phyloP scores from a whole-genome alignment of 441 rosid genomes.

The Kokia cookei region DNA sequence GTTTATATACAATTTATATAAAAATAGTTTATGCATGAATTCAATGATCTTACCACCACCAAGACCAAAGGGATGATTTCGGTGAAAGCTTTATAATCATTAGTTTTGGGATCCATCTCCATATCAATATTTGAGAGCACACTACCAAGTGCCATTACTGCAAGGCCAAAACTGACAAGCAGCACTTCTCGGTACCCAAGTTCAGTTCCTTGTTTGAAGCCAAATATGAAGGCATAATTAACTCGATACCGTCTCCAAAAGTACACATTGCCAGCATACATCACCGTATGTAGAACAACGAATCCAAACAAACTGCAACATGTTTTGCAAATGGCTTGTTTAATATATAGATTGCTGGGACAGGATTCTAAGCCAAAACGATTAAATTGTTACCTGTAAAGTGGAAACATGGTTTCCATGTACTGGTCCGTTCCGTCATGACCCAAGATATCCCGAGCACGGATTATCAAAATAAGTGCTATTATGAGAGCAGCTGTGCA shows the following conservation, averaged over 20 bases:
- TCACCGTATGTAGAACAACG: slow-evolving; percentile 53
- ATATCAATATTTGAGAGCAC: slow-evolving; percentile 69
- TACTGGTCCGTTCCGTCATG: slow-evolving; percentile 26
- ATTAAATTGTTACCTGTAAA: slow-evolving; percentile 41
- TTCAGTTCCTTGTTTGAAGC: slow-evolving; percentile 74
- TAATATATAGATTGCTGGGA: neutral
- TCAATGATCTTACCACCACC: slow-evolving; percentile 30
- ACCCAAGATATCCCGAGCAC: slow-evolving; percentile 35
- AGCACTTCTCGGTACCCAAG: slow-evolving; percentile 66
- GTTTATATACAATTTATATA: neutral
- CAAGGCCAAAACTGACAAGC: slow-evolving; percentile 50
- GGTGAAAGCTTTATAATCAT: slow-evolving; percentile 27
- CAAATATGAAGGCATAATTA: slow-evolving; percentile 79
- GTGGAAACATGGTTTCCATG: slow-evolving; percentile 78
- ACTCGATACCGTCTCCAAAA: slow-evolving; percentile 70
- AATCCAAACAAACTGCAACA: slow-evolving; percentile 64
- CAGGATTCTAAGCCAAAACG: neutral
- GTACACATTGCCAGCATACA: slow-evolving; percentile 19
- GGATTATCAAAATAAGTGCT: slow-evolving; percentile 41
- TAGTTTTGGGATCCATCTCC: slow-evolving; percentile 61
- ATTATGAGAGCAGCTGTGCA: slow-evolving; percentile 54
- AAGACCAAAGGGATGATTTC: slow-evolving; percentile 61
- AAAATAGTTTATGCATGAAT: neutral
- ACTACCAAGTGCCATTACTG: slow-evolving; percentile 39
- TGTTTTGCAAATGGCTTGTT: neutral